phyloP scores from a whole-genome alignment of 139 green algal genomes.

The Closterium sp. region DNA sequence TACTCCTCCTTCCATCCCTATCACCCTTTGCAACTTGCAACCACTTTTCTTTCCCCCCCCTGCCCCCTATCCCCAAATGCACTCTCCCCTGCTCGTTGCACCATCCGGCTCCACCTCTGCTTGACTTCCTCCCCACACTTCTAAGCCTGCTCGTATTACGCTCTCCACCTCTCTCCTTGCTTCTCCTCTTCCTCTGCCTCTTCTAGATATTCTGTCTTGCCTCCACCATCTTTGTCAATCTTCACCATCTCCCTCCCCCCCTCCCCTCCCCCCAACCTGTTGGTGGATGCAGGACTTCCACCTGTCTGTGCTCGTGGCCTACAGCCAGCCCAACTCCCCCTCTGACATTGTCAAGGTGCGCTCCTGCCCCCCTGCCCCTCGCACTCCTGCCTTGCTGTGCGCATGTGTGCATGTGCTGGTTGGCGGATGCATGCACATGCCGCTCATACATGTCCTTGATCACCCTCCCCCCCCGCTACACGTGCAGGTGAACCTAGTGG shows the following conservation, averaged over 20 bases:
- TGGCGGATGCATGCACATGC: background rate
- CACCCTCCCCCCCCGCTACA: background rate
- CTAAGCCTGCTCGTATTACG: background rate
- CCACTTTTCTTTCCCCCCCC: background rate
- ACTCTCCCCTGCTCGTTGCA: no score
- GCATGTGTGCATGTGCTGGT: background rate
- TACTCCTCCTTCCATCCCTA: background rate
- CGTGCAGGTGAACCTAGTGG: slow-evolving; percentile 2
- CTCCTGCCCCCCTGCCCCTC: background rate
- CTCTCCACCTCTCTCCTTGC: background rate
- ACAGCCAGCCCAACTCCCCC: slow-evolving; percentile 15
- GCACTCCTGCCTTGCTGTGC: background rate
- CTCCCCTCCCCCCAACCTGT: background rate
- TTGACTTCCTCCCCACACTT: background rate
- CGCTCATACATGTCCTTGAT: background rate
- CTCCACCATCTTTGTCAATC: background rate
- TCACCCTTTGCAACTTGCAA: background rate
- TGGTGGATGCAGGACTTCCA: slow-evolving; percentile 31
- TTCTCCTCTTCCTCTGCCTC: background rate
- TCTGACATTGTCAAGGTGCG: slow-evolving; percentile 48
- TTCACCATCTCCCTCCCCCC: background rate
- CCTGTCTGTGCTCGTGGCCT: slow-evolving; percentile 38
- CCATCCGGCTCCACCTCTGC: background rate
- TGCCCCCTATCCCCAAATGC: background rate
- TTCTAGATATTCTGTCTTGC: background rate